Evolutionary conservation across 140 eudicot genomes (phyloP).

Genomic region (Erigeron philadelphicus): DNA sequence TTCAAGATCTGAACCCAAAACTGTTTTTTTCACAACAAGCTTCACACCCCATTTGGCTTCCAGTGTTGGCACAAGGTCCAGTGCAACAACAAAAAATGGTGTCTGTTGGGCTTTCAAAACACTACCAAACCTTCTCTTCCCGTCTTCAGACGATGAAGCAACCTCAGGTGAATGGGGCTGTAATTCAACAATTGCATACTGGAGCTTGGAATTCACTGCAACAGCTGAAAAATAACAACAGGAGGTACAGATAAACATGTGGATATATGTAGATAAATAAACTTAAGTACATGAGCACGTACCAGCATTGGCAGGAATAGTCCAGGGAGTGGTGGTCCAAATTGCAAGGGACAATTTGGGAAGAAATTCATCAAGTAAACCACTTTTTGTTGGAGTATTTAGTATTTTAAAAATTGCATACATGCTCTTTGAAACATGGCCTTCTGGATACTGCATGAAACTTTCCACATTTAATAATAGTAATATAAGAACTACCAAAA

Average conservation of each 20-base stretch:
- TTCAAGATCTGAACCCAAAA: constrained; percentile 87
- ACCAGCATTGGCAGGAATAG: constrained; percentile 98
- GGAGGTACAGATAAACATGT: constrained; percentile 12
- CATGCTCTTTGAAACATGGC: constrained; percentile 94
- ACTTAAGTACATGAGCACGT: not conserved
- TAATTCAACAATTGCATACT: constrained; percentile 83
- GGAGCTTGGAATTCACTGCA: constrained; percentile 89
- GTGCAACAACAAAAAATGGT: constrained; percentile 64
- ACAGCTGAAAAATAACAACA: constrained; percentile 55
- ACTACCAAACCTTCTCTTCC: constrained; percentile 53
- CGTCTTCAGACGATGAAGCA: constrained; percentile 48
- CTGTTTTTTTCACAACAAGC: constrained; percentile 55
- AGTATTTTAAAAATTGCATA: constrained; percentile 72
- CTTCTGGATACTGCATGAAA: constrained; percentile 82
- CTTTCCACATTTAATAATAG: not conserved
- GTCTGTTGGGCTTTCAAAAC: constrained; percentile 43
- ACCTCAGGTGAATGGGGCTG: constrained; percentile 34
- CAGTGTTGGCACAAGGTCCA: constrained; percentile 67
- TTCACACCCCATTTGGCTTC: constrained; percentile 84
- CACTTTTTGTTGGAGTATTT: constrained; percentile 43
- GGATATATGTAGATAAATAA: constrained; percentile 5
- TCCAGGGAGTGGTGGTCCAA: constrained; percentile 99
- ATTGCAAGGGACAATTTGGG: constrained; percentile 78
- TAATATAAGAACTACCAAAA: not conserved
- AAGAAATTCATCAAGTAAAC: constrained; percentile 56